Evolutionary conservation across 805 yeast species (phyloP), one percentile per base, ranked within the genome.

Genomic region (Teunomyces cretensis): DNA sequence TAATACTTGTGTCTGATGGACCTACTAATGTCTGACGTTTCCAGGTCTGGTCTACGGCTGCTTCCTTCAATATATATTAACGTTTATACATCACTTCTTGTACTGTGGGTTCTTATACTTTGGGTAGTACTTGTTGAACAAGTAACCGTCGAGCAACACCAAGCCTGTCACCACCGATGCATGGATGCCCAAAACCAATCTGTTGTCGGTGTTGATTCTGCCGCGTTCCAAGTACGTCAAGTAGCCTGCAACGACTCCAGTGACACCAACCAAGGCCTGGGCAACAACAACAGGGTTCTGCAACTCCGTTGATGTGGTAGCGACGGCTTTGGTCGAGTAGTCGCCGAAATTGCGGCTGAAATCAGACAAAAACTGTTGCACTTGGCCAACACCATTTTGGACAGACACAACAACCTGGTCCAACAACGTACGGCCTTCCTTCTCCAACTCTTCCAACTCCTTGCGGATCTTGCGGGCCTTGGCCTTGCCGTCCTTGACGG

Each of bases 211-310:
- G 44, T 67, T 63, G 56, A 81, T 67, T 68, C 77, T 65, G 52
- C 69, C 60, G 67, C 83, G 74, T 64, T 78, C 78, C 54, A 72
- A 55, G 65, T 76, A 77, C 17, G 76, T 80, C 42, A 67, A 64
- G 51, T 78, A 68, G 19, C 79, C 72, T 2, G 79, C 79, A 19
- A 75, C 65, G 28, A 74, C 57, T 12, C 78, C 77, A 33, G 78
- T 73, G 6, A 74, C 57, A 26, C 79, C 74, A 35, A 79, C 68
- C 13, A 78, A 67, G 2, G 75, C 62, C 61, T 82, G 86, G 27
- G 78, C 61, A 14, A 77, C 64, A 38, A 83, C 84, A 3, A 78
- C 84, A 0, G 88, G 88, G 67, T 83, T 81, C 55, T 80, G 72
- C 51, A 82, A 68, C 59, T 81, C 86, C 14, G 17, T 27, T n/a